Base-by-base conservation (phyloP, 1,284 basidiomycete genomes). In the Leucoagaricus sp. region DNA sequence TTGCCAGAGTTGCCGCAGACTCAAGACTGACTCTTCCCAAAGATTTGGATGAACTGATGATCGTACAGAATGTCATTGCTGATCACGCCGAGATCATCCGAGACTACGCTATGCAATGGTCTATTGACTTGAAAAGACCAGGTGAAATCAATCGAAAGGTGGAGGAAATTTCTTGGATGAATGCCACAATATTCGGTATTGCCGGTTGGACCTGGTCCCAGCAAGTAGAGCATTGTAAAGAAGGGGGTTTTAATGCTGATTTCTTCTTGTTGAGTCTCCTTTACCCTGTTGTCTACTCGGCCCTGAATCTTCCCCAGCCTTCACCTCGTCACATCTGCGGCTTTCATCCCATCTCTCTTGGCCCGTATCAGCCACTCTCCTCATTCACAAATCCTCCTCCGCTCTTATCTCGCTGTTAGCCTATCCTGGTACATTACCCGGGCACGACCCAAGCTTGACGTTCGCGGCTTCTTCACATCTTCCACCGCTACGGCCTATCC, bases 271-370 rank as follows among this genome's bases (percentile, higher is more conserved):
- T 38, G 55, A 63, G 79, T 70, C 5, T 36, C n/a, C 17, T 19
- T 41, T 26, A 23, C 51, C 36, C 47, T 53, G 12, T 50, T 17
- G 2, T 12, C 17, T n/a, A 40, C 21, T 38, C n/a, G 10, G 7
- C 29, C 33, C 38, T 45, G 26, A 34, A 19, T 13, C 42, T 25
- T 17, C 1, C 41, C 26, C 47, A 84, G 82, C 12, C 78, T 83
- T 76, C 82, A 84, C 58, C 61, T 82, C 23, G 76, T 84, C 47
- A 85, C 83, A 0, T 82, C 80, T 17, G 77, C 77, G 8, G 63
- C 81, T 28, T 84, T 83, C 63, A 65, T 83, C 19, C 71, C 77
- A 0, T 74, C 82, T 1, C 59, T 77, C 41, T 60, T 74, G 5
- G 65, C 72, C 8, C 66, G 70, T 55, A 59, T 83, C 17, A 10